Evolutionary conservation across 1,284 basidiomycete genomes (phyloP).

Genomic region (Malassezia pachydermatis): DNA sequence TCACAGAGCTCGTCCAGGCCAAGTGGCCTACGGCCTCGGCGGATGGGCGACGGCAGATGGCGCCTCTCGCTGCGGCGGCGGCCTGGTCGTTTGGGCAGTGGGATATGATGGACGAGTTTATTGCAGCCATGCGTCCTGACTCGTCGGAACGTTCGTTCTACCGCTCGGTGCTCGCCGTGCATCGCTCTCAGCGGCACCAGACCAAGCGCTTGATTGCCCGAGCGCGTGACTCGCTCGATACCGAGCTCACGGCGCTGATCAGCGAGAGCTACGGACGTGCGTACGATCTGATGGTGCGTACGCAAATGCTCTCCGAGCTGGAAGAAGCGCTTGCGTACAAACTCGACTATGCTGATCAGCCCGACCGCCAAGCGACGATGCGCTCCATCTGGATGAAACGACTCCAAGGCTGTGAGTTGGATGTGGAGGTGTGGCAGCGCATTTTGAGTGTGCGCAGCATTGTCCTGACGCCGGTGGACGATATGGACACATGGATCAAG

Average conservation of each 20-base stretch:
- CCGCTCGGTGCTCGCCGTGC: conserved; percentile 85
- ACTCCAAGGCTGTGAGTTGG: conserved; percentile 88
- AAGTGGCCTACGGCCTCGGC: conserved; percentile 74
- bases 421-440: conserved; percentile 98
- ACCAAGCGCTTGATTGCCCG: conserved; percentile 82
- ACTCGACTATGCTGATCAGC: conserved; percentile 58
- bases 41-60: conserved; percentile 81
- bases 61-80: conserved; percentile 90
- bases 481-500: conserved; percentile 94
- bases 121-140: conserved; percentile 82
- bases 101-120: conserved; percentile 98
- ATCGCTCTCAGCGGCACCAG: conserved; percentile 87
- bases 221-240: conserved; percentile 86
- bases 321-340: conserved; percentile 98
- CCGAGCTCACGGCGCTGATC: conserved; percentile 80
- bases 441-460: conserved; percentile 91
- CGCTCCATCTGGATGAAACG: conserved; percentile 51
- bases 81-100: conserved; percentile 95
- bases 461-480: conserved; percentile 84
- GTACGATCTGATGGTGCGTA: conserved; percentile 87
- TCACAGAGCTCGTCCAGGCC: conserved; percentile 76
- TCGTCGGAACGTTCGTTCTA: conserved; percentile 93
- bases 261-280: conserved; percentile 92
- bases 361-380: conserved; percentile 57
- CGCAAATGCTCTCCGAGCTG: conserved; percentile 95